These are phyloP conservation scores for Penicillium sp. DNA, from an alignment of 2,329 filamentous ascomycete genomes.

Conservation along the genomic window DNA sequence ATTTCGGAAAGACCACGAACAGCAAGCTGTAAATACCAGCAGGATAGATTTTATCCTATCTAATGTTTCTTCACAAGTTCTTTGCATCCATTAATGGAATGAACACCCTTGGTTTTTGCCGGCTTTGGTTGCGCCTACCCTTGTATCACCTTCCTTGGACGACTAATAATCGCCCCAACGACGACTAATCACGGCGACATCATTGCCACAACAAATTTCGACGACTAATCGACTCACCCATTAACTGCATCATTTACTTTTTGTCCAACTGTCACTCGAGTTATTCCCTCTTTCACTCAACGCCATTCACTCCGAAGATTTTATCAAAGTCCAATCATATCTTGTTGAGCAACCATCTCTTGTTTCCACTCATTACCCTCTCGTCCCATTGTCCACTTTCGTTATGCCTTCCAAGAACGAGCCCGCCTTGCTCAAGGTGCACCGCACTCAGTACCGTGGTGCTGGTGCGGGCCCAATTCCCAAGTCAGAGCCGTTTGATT, in stretches of 20 bases:
- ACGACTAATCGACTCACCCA: background rate
- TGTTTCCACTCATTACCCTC: background rate
- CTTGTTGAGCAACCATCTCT: background rate
- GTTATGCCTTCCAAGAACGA: background rate
- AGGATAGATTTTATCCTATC: background rate
- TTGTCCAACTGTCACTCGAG: background rate
- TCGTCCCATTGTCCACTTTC: background rate
- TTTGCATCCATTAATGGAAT: background rate
- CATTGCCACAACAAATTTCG: too few species aligned
- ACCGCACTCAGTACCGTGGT: background rate
- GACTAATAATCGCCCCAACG: background rate
- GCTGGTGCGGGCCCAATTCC: background rate
- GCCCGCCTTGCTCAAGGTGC: background rate
- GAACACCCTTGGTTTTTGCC: background rate
- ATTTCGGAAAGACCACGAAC: slow-evolving; percentile 52
- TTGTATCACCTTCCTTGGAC: background rate
- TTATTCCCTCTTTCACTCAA: background rate
- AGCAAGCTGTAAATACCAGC: slow-evolving; percentile 39
- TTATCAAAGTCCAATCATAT: background rate
- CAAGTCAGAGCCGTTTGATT: background rate
- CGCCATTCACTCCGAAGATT: background rate
- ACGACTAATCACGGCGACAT: background rate
- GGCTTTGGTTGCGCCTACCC: background rate
- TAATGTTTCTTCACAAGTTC: background rate
- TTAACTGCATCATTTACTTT: background rate